Evolutionary conservation across 495 filamentous ascomycete genomes (phyloP).

Genomic region (Saxophila tyrrhenica): DNA sequence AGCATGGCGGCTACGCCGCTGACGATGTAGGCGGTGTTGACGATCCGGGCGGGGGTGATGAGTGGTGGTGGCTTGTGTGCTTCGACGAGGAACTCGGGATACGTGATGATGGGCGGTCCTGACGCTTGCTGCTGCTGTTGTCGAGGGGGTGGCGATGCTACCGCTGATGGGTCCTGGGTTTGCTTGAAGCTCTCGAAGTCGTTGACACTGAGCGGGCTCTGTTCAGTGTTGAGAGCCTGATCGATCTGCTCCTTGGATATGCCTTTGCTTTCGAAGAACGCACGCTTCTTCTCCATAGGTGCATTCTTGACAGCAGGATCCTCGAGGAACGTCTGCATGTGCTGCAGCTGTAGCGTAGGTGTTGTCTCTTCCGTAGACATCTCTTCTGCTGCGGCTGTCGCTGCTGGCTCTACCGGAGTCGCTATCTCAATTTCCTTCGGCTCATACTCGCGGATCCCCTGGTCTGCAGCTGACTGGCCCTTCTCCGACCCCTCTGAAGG

Average conservation of each 20-base stretch:
- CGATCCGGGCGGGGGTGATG: constrained; percentile 60
- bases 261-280: constrained; percentile 58
- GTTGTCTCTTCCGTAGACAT: constrained; percentile 28
- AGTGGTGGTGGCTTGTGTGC: constrained; percentile 60
- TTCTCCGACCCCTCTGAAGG: neutral
- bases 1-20: constrained; percentile 56
- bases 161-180: neutral
- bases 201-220: neutral
- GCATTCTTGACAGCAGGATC: constrained; percentile 64
- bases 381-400: neutral
- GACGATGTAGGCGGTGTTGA: constrained; percentile 69
- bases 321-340: constrained; percentile 66
- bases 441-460: neutral
- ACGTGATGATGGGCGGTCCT: constrained; percentile 78
- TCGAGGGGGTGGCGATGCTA: neutral
- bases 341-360: constrained; percentile 11
- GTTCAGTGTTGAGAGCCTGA: neutral
- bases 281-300: constrained; percentile 57
- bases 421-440: neutral
- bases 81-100: constrained; percentile 80
- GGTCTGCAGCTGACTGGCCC: neutral
- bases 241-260: constrained; percentile 56
- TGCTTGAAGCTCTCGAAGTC: constrained; percentile 13
- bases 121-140: neutral
- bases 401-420: neutral